These are phyloP conservation scores for Filosporella fistucella DNA, from an alignment of 495 filamentous ascomycete species.

Conservation along the genomic window DNA sequence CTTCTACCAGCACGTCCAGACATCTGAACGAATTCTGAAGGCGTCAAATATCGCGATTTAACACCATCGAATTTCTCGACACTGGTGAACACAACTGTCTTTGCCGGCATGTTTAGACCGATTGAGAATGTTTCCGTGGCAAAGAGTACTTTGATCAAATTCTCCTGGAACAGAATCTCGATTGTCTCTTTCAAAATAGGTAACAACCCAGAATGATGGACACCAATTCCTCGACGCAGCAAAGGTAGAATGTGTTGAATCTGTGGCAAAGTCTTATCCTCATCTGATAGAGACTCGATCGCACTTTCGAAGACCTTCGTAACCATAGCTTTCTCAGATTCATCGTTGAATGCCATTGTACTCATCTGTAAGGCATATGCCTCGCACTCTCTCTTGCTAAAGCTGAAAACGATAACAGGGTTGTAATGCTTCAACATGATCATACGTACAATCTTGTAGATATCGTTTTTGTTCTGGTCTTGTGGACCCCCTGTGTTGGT, in stretches of 20 bases:
- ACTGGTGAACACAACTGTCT: constrained; percentile 96
- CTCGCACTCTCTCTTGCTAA: constrained; percentile 97
- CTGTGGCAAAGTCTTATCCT: constrained; percentile 82
- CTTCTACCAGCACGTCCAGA: constrained; percentile 92
- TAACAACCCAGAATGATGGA: constrained; percentile 93
- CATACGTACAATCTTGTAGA: constrained; percentile 97
- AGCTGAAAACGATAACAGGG: constrained; percentile 98
- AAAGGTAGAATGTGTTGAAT: constrained; percentile 89
- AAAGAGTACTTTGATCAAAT: constrained; percentile 94
- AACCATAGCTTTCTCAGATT: constrained; percentile 95
- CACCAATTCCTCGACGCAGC: constrained; percentile 85
- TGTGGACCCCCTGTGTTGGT: constrained; percentile 75
- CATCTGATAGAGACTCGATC: constrained; percentile 82
- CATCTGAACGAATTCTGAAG: constrained; percentile 98
- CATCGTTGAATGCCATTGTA: constrained; percentile 88
- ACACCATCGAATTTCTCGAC: constrained; percentile 92
- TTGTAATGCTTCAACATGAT: constrained; percentile 95
- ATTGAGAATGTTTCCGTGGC: constrained; percentile 99
- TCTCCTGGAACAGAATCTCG: constrained; percentile 97
- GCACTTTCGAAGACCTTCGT: constrained; percentile 89
- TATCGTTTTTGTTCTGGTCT: constrained; percentile 63
- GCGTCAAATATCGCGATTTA: constrained; percentile 77
- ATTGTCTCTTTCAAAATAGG: constrained; percentile 98
- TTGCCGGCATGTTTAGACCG: constrained; percentile 97
- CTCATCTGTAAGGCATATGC: constrained; percentile 78